Conservation (phyloP, 2,329 filamentous ascomycete genomes). For the Bimuria novae-zelandiae region DNA sequence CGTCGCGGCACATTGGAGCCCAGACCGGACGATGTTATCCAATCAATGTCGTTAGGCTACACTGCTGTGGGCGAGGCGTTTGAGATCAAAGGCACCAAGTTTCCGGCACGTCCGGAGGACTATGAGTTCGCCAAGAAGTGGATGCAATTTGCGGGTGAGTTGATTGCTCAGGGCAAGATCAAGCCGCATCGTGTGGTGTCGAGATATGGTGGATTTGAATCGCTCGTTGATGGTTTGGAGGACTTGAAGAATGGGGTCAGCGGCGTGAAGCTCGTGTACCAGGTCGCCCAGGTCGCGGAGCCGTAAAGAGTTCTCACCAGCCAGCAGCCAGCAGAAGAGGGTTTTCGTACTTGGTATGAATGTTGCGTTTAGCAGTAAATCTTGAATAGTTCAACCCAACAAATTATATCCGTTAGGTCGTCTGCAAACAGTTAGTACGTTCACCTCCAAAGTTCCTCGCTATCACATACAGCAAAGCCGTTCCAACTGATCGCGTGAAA, state of each 20-base stretch:
- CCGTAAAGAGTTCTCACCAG: no score
- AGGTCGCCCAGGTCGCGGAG: no score
- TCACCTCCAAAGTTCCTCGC: neutral
- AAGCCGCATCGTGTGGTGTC: constrained; percentile 39
- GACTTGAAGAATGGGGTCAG: constrained; percentile 40
- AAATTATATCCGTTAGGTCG: constrained; percentile 8
- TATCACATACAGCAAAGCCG: constrained; percentile 9
- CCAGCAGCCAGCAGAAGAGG: no score
- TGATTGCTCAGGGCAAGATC: constrained; percentile 37
- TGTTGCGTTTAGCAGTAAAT: neutral
- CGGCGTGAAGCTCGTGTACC: constrained; percentile 43
- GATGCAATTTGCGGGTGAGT: constrained; percentile 25
- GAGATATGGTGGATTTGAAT: constrained; percentile 32
- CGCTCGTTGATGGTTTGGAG: constrained; percentile 35
- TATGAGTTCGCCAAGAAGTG: constrained; percentile 37
- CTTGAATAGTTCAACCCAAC: constrained; percentile 7
- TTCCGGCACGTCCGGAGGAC: constrained; percentile 32
- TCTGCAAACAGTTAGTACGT: neutral
- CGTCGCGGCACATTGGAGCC: no score
- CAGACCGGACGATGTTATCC: constrained; percentile 45
- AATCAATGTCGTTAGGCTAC: constrained; percentile 49
- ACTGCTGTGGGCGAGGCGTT: constrained; percentile 49
- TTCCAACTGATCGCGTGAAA: constrained; percentile 8
- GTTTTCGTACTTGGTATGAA: neutral
- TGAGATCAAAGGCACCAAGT: constrained; percentile 25